These are phyloP conservation scores for Chlamydomonas sp. DNA, from an alignment of 139 green algal species.

Conservation along the genomic window DNA sequence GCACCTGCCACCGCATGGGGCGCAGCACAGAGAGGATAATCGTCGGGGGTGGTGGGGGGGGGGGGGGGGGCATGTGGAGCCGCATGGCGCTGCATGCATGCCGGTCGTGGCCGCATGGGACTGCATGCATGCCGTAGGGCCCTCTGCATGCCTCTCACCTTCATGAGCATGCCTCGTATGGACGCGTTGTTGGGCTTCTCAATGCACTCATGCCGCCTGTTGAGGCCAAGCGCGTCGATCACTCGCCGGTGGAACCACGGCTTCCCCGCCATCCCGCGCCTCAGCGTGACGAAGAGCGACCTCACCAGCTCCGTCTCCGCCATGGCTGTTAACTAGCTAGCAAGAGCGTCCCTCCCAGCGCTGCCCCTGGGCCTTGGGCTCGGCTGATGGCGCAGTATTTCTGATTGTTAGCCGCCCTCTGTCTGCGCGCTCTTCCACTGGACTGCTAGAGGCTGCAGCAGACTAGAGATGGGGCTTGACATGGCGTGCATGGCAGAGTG, in stretches of 20 bases:
- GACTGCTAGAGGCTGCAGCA: too few species aligned
- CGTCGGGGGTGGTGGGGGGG: too few species aligned
- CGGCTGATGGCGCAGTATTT: too few species aligned
- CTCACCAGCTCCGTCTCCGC: conserved; percentile 22
- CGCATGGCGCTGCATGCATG: not conserved
- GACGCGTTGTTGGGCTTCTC: conserved; percentile 47
- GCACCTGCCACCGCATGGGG: conserved; percentile 19
- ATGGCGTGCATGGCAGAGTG: too few species aligned
- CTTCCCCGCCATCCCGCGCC: conserved; percentile 35
- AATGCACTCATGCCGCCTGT: conserved; percentile 28
- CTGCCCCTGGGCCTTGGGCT: too few species aligned
- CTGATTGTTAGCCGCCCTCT: too few species aligned
- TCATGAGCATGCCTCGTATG: conserved; percentile 38
- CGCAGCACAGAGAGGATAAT: not conserved
- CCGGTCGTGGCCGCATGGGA: not conserved
- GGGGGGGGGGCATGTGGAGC: too few species aligned
- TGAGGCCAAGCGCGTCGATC: conserved; percentile 31
- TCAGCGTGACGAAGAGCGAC: conserved; percentile 45
- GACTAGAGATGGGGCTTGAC: too few species aligned
- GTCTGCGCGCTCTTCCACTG: too few species aligned
- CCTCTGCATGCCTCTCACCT: conserved; percentile 22
- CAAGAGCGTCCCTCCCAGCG: too few species aligned
- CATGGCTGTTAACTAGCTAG: too few species aligned
- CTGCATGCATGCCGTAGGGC: not conserved
- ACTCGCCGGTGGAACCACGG: conserved; percentile 39